phyloP scores from a whole-genome alignment of 208 protist genomes.

The Trypanosoma scelopori region DNA sequence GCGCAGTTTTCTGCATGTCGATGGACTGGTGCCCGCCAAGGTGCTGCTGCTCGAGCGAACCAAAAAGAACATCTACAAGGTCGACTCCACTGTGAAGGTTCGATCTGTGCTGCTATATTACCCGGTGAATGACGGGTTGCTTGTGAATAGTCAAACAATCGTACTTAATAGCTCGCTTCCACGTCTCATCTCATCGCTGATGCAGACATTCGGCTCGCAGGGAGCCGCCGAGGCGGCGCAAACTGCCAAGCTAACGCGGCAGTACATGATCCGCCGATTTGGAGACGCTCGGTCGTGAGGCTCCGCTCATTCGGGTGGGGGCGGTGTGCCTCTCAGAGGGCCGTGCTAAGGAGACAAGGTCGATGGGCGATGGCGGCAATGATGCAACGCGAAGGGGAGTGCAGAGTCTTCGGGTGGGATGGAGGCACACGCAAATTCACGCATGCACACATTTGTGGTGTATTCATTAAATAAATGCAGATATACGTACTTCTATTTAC shows the following conservation, averaged over 20 bases:
- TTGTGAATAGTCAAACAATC: conserved; percentile 81
- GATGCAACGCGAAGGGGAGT: no score
- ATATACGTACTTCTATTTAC: no score
- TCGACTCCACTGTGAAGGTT: conserved; percentile 87
- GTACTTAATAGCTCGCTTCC: conserved; percentile 86
- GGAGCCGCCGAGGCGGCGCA: conserved; percentile 70
- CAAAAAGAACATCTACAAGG: conserved; percentile 72
- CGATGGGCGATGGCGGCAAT: no score
- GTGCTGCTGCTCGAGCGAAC: conserved; percentile 86
- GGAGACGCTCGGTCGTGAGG: conserved; percentile 46
- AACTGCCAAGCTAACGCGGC: conserved; percentile 75
- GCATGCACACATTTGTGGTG: no score
- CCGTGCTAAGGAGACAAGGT: not conserved
- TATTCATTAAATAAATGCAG: no score
- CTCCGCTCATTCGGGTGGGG: conserved; percentile 1
- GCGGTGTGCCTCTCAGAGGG: not conserved
- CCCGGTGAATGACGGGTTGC: conserved; percentile 78
- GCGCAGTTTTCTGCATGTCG: conserved; percentile 41
- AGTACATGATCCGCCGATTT: conserved; percentile 65
- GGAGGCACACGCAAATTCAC: no score
- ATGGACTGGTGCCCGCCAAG: conserved; percentile 80
- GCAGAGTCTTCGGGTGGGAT: no score
- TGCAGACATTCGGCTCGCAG: conserved; percentile 82
- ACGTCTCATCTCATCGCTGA: conserved; percentile 65
- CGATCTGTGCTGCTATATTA: conserved; percentile 87